Evolutionary conservation across 2,329 filamentous ascomycete genomes (phyloP), one percentile per base, ranked within the genome.

Genomic region (Aplosporella prunicola): DNA sequence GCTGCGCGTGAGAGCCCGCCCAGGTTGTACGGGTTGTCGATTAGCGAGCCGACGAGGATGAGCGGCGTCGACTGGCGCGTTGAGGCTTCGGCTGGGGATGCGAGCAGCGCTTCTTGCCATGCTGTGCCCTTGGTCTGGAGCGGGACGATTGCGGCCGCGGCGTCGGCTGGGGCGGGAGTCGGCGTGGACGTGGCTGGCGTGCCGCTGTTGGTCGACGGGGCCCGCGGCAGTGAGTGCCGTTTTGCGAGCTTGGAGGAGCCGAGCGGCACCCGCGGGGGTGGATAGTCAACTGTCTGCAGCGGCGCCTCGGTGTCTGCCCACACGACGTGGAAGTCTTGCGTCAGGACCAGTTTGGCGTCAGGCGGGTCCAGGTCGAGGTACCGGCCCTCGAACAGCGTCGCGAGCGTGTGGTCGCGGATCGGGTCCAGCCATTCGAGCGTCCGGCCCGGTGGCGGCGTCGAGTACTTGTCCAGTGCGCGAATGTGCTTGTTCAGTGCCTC

Each of bases 71-170:
- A 50, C 7, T 48, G 51, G 24, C 43, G 9, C 41, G 52, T 33
- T 45, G 47, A 26, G 41, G 46, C 8, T 29, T 22, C 13, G 41
- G 11, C 5, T 48, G 47, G 30, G 53, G 44, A 17, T 53, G 51
- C 15, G 45, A 58, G 40, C 42, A 54, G 35, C 48, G 48, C 42
- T 51, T 56, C 47, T 25, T 67, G 63, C 49, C 64, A 66, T 13
- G 60, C 54, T n/a, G 60, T 53, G 31, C 60, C 61, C 55, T 72
- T 72, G 5, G 68, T 72, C 52, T 72, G 69, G 20, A 71, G 60
- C n/a, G 65, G 59, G 0, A 47, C 20, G 14, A 10, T 22, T 2
- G 28, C 2, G 20, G 22, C 29, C 6, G 22, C 14, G 5, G 35
- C n/a, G 4, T 13, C n/a, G 7, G 20, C 24, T 23, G 38, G 11